Evolutionary conservation across 805 yeast species (phyloP), one percentile per base, ranked within the genome.

Genomic region (Candida gorgasii): DNA sequence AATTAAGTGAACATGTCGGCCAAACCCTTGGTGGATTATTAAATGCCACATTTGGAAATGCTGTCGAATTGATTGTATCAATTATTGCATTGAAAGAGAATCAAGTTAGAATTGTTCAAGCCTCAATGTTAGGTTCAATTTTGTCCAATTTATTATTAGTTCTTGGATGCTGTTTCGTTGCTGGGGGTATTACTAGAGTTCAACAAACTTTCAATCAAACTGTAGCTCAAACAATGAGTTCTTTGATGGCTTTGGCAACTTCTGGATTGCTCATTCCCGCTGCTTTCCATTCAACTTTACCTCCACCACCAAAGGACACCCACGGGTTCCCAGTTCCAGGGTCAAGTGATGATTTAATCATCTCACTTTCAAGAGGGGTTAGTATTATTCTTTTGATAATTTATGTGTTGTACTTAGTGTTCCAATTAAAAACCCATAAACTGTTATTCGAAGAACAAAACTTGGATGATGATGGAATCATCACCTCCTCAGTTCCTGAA

Each of bases 21-120:
- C 86, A 89, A 57, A 90, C 97, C 8, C 51, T 92, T 17, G 98
- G 99, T 11, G 98, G 98, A 0, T 73, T 93, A 49, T 73, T 93
- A 56, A 93, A 93, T 66, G 99, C 99, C 2, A 90, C 98, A 8
- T 88, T 93, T 61, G 99, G 99, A 45, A 93, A 93, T 62, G 98
- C 98, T 2, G 97, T 93, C 16, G 99, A 93, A 68, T 80, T 93
- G 46, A 93, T 93, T 62, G 98, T 93, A 26, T 86, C 96, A 1
- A 72, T 93, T 19, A 89, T 93, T 52, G 99, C 99, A 1, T 73
- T 93, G 55, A 73, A 68, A 52, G 84, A 86, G 33, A 86, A 88
- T 52, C 97, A 93, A 65, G 81, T 93, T 39, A 77, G 96, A 49
- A 90, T 93, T 56, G 98, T 93, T 20, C 98, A 93, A 66, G 96